These are phyloP conservation scores for Leccinum rimulosum DNA, from an alignment of 768 basidiomycete species.

Conservation along the genomic window DNA sequence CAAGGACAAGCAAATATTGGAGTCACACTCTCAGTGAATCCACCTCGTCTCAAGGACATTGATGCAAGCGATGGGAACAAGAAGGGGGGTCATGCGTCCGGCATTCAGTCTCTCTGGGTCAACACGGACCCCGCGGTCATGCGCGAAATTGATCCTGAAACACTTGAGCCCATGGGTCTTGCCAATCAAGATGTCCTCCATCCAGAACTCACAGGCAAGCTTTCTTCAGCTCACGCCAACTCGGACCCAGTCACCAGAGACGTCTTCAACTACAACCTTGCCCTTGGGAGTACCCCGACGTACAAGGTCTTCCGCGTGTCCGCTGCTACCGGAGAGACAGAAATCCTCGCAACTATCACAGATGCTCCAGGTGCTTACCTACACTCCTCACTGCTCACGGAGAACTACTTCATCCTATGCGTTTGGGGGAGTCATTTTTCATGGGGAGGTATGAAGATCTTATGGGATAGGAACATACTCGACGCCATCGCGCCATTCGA, in stretches of 20 bases:
- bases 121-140: constrained; percentile 32
- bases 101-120: constrained; percentile 28
- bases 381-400: constrained; percentile 38
- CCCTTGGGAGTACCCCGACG: constrained; percentile 25
- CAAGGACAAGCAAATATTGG: constrained; percentile 21
- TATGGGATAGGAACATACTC: constrained; percentile 34
- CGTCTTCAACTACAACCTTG: constrained; percentile 35
- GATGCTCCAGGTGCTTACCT: constrained; percentile 40
- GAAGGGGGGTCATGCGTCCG: constrained; percentile 24
- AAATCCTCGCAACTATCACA: constrained; percentile 35
- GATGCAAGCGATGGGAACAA: constrained; percentile 20
- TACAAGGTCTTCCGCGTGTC: constrained; percentile 38
- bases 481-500: constrained; percentile 34
- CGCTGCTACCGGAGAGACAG: constrained; percentile 29
- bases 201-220: constrained; percentile 31
- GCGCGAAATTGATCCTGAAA: constrained; percentile 35
- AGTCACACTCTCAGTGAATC: constrained; percentile 32
- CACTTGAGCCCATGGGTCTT: constrained; percentile 36
- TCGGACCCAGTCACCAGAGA: constrained; percentile 36
- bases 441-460: constrained; percentile 28
- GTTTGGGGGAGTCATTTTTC: constrained; percentile 33
- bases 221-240: constrained; percentile 39
- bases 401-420: constrained; percentile 36
- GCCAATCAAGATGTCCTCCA: constrained; percentile 30
- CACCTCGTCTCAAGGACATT: constrained; percentile 24